phyloP scores from a whole-genome alignment of 2,329 filamentous ascomycete genomes.

The Alternaria atra region DNA sequence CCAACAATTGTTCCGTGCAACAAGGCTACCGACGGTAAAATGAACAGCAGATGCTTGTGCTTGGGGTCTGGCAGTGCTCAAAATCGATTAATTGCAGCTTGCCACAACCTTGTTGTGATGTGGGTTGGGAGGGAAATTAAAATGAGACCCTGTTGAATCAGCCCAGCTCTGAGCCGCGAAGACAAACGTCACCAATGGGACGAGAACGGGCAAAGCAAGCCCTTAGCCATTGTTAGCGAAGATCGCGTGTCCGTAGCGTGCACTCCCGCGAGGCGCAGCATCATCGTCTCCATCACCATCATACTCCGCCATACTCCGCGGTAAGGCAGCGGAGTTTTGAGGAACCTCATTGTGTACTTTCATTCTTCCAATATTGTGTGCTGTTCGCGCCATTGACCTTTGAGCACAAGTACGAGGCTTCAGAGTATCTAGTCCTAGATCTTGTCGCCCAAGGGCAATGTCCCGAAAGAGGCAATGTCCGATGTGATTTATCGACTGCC shows the following conservation, averaged over 20 bases:
- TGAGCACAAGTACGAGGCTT: neutral
- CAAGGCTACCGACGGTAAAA: slow-evolving; percentile 14
- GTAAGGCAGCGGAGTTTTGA: neutral
- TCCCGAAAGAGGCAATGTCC: neutral
- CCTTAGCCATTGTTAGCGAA: slow-evolving; percentile 8
- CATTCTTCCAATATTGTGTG: neutral
- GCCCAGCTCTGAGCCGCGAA: slow-evolving; percentile 21
- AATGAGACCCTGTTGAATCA: slow-evolving; percentile 15
- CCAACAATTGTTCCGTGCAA: slow-evolving; percentile 6
- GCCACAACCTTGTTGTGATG: slow-evolving; percentile 26
- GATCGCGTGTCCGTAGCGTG: slow-evolving; percentile 1
- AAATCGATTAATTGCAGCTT: slow-evolving; percentile 13
- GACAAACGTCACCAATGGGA: slow-evolving; percentile 20
- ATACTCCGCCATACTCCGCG: neutral
- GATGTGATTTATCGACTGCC: neutral
- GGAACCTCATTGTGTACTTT: neutral
- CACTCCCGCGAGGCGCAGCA: slow-evolving; percentile 7
- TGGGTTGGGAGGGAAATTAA: slow-evolving; percentile 23
- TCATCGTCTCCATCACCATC: neutral
- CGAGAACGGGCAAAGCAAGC: neutral
- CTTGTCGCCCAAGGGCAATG: neutral
- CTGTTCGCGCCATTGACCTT: neutral
- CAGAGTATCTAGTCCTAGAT: neutral
- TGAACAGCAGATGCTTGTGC: slow-evolving; percentile 1
- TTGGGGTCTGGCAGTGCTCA: neutral